These are phyloP conservation scores for Aspergillus ellipticus DNA, from an alignment of 495 filamentous ascomycete species.

Conservation along the genomic window DNA sequence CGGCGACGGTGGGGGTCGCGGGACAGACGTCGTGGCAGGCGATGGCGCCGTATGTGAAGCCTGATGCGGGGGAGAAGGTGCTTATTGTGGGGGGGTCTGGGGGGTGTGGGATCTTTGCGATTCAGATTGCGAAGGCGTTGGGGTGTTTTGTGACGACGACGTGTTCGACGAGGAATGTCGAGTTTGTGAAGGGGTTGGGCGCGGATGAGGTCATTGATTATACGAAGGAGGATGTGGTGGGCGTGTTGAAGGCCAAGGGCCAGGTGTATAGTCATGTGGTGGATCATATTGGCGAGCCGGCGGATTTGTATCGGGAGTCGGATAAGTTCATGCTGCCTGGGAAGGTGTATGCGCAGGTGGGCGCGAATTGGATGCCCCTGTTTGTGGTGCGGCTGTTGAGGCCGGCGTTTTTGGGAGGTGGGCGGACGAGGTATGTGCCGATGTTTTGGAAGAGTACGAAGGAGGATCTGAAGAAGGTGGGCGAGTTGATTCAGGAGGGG, in stretches of 20 bases:
- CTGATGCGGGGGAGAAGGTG: conserved; percentile 46
- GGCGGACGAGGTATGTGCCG: conserved; percentile 51
- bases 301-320: conserved; percentile 50
- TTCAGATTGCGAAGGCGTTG: conserved; percentile 64
- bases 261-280: conserved; percentile 53
- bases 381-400: conserved; percentile 29
- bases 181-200: conserved; percentile 55
- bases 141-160: conserved; percentile 60
- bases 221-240: conserved; percentile 47
- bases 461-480: conserved; percentile 53
- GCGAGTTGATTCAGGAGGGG: conserved; percentile 56
- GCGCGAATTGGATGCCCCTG: conserved; percentile 28
- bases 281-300: conserved; percentile 57
- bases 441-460: conserved; percentile 35
- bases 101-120: conserved; percentile 56
- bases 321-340: conserved; percentile 52
- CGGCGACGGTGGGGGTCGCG: conserved; percentile 51
- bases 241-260: conserved; percentile 45
- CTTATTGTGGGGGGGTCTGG: conserved; percentile 69
- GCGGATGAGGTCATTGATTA: conserved; percentile 72
- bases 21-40: conserved; percentile 58
- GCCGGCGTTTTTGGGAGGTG: conserved; percentile 63
- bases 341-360: conserved; percentile 58
- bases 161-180: conserved; percentile 57
- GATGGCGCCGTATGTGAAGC: conserved; percentile 50